Conservation (phyloP, 2,329 filamentous ascomycete species). For the Zasmidium citrigriseum region DNA sequence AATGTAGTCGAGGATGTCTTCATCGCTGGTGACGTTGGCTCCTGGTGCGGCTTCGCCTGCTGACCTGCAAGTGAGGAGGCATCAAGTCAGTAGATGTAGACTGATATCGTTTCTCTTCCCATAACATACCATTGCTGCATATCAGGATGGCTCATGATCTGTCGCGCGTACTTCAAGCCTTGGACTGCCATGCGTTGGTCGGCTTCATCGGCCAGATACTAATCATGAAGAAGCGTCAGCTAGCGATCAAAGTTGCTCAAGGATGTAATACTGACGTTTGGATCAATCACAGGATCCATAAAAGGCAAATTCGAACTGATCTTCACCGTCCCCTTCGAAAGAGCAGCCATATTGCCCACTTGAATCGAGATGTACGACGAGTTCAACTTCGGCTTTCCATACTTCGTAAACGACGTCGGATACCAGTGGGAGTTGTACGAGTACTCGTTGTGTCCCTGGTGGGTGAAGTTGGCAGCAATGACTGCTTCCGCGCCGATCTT, state of each 20-base stretch:
- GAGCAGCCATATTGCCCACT: conserved; percentile 8
- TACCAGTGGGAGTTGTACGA: conserved; percentile 19
- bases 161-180: conserved; percentile 18
- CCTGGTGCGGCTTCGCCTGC: conserved; percentile 16
- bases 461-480: conserved; percentile 6
- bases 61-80: no score
- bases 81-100: no score
- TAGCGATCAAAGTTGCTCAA: neutral
- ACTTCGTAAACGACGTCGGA: conserved; percentile 11
- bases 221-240: neutral
- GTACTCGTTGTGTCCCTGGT: conserved; percentile 21
- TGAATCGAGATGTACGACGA: conserved; percentile 14
- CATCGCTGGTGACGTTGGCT: conserved; percentile 13
- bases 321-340: conserved; percentile 9
- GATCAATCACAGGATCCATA: conserved; percentile 15
- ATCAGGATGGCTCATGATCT: conserved; percentile 16
- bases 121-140: conserved; percentile 20
- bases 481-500: conserved; percentile 15
- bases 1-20: conserved; percentile 18
- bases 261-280: conserved; percentile 12
- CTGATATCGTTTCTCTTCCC: no score
- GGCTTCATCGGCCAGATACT: conserved; percentile 20
- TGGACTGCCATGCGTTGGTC: conserved; percentile 21
- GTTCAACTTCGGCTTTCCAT: conserved; percentile 10
- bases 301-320: conserved; percentile 2